phyloP scores from a whole-genome alignment of 805 yeast genomes.

The Groenewaldozyma salmanticensis region DNA sequence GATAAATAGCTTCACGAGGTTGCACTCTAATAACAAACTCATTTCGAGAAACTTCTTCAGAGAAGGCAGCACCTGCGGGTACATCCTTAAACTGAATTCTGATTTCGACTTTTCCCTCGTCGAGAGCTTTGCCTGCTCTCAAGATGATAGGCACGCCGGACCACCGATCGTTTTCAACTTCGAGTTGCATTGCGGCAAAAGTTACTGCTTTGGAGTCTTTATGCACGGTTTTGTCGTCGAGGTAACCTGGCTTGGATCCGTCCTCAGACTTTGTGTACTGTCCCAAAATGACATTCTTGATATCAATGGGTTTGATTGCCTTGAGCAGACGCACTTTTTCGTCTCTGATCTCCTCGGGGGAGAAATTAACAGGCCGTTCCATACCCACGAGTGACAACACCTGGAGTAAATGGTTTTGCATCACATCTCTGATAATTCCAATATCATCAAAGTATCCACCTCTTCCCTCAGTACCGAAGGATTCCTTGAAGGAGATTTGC shows the following conservation, averaged over 20 bases:
- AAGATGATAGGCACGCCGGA: slow-evolving; percentile 93
- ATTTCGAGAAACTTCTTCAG: slow-evolving; percentile 72
- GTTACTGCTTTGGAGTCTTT: slow-evolving; percentile 80
- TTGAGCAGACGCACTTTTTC: slow-evolving; percentile 91
- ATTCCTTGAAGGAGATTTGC: slow-evolving; percentile 91
- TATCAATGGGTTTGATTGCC: slow-evolving; percentile 61
- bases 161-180: slow-evolving; percentile 92
- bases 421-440: slow-evolving; percentile 95
- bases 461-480: slow-evolving; percentile 98
- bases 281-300: slow-evolving; percentile 65
- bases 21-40: slow-evolving; percentile 91
- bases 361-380: slow-evolving; percentile 91
- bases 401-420: slow-evolving; percentile 95
- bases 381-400: slow-evolving; percentile 83
- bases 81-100: slow-evolving; percentile 87
- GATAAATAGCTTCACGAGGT: slow-evolving; percentile 88
- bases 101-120: slow-evolving; percentile 90
- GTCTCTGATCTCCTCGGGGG: slow-evolving; percentile 89
- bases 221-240: slow-evolving; percentile 86
- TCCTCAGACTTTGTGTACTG: slow-evolving; percentile 81
- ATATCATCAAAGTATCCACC: slow-evolving; percentile 95
- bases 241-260: slow-evolving; percentile 81
- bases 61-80: slow-evolving; percentile 55
- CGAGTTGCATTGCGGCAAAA: slow-evolving; percentile 73
- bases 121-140: slow-evolving; percentile 97